These are phyloP conservation scores for Vigna radiata DNA, from an alignment of 306 rosid species.

Conservation along the genomic window DNA sequence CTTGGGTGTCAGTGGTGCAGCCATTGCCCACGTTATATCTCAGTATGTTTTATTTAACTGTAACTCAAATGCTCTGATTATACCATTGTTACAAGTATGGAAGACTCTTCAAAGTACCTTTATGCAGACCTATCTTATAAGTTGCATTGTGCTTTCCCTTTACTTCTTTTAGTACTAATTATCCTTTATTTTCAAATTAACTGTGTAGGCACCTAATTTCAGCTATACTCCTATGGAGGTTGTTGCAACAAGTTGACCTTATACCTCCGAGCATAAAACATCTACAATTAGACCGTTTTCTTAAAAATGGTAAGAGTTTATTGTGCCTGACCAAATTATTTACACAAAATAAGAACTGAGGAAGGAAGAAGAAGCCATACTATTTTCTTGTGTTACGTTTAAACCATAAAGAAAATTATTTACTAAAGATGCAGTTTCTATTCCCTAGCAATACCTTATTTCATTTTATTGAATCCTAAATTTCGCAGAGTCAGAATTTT, in stretches of 20 bases:
- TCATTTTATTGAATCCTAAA: neutral
- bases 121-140: slow-evolving; percentile 20
- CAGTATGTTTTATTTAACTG: slow-evolving; percentile 65
- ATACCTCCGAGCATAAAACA: slow-evolving; percentile 77
- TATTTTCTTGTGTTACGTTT: slow-evolving; percentile 3
- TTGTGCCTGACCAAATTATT: slow-evolving; percentile 23
- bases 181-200: slow-evolving; percentile 24
- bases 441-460: neutral
- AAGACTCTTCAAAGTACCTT: slow-evolving; percentile 21
- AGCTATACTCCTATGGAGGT: slow-evolving; percentile 72
- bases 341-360: neutral
- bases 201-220: slow-evolving; percentile 72
- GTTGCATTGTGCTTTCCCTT: slow-evolving; percentile 22
- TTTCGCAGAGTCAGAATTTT: neutral
- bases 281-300: slow-evolving; percentile 74
- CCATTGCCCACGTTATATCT: slow-evolving; percentile 95
- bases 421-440: neutral
- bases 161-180: slow-evolving; percentile 14
- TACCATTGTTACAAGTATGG: slow-evolving; percentile 6
- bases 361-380: neutral
- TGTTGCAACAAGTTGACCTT: slow-evolving; percentile 69
- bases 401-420: neutral
- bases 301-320: slow-evolving; percentile 66
- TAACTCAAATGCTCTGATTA: slow-evolving; percentile 6
- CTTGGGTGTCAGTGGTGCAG: slow-evolving; percentile 87